Evolutionary conservation across 176 grass and related monocot genomes (phyloP).

Genomic region (Carex cristatella): DNA sequence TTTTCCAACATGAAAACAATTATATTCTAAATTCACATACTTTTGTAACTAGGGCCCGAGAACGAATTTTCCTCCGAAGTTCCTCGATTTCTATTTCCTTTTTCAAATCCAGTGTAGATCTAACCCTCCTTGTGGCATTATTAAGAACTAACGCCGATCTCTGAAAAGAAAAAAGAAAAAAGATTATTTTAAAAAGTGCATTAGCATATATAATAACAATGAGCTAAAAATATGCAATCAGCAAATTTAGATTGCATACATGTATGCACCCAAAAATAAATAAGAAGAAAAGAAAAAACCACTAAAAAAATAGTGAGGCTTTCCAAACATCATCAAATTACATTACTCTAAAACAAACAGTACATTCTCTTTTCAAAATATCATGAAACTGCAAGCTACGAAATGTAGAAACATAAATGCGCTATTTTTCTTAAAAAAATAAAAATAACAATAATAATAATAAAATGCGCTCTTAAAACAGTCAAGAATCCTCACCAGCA

Average conservation of each 20-base stretch:
- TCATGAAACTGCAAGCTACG: background rate
- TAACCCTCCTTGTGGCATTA: conserved; percentile 90
- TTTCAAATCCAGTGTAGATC: conserved; percentile 93
- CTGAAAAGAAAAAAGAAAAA: conserved; percentile 37
- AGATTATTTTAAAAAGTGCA: background rate
- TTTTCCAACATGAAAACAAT: background rate
- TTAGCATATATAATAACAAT: conserved; percentile 15
- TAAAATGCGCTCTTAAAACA: background rate
- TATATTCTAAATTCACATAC: conserved; percentile 37
- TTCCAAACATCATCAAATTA: background rate
- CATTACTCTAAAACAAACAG: background rate
- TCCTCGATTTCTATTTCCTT: too few species aligned
- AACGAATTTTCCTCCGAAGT: conserved; percentile 82
- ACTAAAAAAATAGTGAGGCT: background rate
- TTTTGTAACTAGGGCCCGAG: conserved; percentile 98
- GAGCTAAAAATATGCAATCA: background rate
- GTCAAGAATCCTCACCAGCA: background rate
- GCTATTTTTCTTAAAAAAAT: too few species aligned
- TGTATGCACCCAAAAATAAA: background rate
- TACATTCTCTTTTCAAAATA: background rate
- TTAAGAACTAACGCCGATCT: conserved; percentile 91
- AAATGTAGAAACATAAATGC: background rate
- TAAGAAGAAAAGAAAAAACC: background rate
- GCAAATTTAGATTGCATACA: background rate
- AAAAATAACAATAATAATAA: too few species aligned